Evolutionary conservation across 768 basidiomycete genomes (phyloP).

Genomic region (Lactarius vividus): DNA sequence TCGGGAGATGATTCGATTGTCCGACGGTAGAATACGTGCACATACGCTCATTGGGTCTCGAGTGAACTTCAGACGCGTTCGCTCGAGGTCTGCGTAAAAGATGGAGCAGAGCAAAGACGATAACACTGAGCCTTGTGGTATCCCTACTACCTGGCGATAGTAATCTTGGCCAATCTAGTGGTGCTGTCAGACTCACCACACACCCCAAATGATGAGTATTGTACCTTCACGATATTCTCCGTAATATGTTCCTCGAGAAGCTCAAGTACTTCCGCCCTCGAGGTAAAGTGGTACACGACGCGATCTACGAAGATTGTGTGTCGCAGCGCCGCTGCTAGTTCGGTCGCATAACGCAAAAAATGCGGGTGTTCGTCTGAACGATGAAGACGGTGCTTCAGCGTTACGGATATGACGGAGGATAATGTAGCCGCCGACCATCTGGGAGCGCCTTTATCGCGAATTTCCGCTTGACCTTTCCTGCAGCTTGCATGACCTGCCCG

Average conservation of each 20-base stretch:
- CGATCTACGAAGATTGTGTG: constrained; percentile 87
- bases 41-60: constrained; percentile 62
- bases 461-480: constrained; percentile 54
- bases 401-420: not conserved
- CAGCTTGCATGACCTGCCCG: constrained; percentile 57
- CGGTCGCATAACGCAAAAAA: constrained; percentile 67
- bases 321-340: constrained; percentile 63
- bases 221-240: constrained; percentile 87
- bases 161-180: constrained; percentile 73
- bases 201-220: not conserved
- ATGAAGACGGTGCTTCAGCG: not conserved
- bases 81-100: constrained; percentile 92
- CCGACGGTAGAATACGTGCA: constrained; percentile 7
- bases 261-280: constrained; percentile 58
- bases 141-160: constrained; percentile 89
- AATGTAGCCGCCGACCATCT: constrained; percentile 47
- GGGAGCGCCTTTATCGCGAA: constrained; percentile 63
- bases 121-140: constrained; percentile 97
- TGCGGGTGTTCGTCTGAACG: constrained; percentile 67
- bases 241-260: constrained; percentile 88
- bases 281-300: constrained; percentile 55
- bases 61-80: constrained; percentile 49
- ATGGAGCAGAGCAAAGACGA: constrained; percentile 91
- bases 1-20: not conserved
- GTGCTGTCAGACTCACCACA: not conserved